A percentile compares a stretch with the other conserved stretches of the same genome.
Evolutionary conservation across 257 asterid genomes (phyloP).

Genomic region (Craterostigma plantagineum): DNA sequence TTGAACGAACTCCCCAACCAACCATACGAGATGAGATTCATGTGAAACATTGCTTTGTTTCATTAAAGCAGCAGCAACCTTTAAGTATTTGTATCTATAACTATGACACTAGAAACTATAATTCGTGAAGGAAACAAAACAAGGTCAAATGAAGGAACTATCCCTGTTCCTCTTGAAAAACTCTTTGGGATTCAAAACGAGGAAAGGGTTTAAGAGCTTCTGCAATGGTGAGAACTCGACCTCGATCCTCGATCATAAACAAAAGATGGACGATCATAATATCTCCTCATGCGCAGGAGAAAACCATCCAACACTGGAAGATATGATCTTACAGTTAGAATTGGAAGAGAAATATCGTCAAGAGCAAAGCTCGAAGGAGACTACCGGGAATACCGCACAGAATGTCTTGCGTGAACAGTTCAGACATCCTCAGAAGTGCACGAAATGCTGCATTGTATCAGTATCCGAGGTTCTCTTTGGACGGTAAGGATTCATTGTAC

Average conservation of each 20-base stretch:
- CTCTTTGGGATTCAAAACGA: conserved; percentile 58
- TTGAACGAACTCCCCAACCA: too few relatives aligned
- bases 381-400: conserved; percentile 25
- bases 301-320: conserved; percentile 55
- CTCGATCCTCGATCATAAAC: conserved; percentile 53
- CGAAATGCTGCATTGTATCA: conserved; percentile 73
- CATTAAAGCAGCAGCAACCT: too few relatives aligned
- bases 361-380: conserved; percentile 8
- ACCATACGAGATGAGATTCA: too few relatives aligned
- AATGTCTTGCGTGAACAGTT: conserved; percentile 85
- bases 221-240: conserved; percentile 74
- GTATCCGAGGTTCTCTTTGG: conserved; percentile 90
- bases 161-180: conserved; percentile 70
- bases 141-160: conserved; percentile 32
- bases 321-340: conserved; percentile 64
- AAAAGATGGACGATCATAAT: too few relatives aligned
- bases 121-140: too few relatives aligned
- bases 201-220: conserved; percentile 45
- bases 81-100: too few relatives aligned
- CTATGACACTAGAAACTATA: background rate
- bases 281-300: conserved; percentile 6
- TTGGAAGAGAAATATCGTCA: conserved; percentile 47
- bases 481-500: conserved; percentile 80
- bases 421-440: conserved; percentile 60
- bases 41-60: too few relatives aligned